Evolutionary conservation across 1,284 basidiomycete species (phyloP), one percentile per base, ranked within the genome.

Genomic region (Sphagnurus paluster): DNA sequence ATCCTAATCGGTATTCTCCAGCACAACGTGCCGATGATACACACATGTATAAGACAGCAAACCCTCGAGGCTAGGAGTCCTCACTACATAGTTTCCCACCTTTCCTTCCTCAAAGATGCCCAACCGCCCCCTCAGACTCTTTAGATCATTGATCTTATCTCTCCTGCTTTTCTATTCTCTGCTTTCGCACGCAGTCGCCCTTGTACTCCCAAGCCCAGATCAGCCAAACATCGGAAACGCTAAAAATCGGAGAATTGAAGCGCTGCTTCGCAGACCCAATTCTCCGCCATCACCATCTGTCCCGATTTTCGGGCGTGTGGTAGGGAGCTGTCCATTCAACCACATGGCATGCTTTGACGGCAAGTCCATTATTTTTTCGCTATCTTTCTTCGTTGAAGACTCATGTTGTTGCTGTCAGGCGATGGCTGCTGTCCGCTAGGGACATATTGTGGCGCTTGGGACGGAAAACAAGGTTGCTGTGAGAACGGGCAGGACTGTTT

Each of bases 371-470:
- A n/a, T 38, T 8, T 9, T 24, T 36, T 41, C 21, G 21, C 16
- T 21, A 3, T 25, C 10, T 13, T 4, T 2, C 5, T 39, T 11
- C 7, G 13, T 17, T 16, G 14, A 4, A 34, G 23, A n/a, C 26
- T 28, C 6, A 35, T 19, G 5, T 28, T 47, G 35, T 1, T 21
- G 8, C 10, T 32, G 13, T 29, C 39, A 56, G 55, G 52, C 30
- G 30, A 36, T 20, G 55, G 56, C 2, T 58, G 56, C 28, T 58
- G 56, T 28, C 53, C 55, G 3, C n/a, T 42, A 24, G 53, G 50
- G n/a, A 33, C 48, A 42, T 55, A 58, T 40, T 58, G 56, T 49
- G 56, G 53, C 30, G 37, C 37, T 25, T 56, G 55, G 53, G 50
- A 44, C 13, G 56, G 55, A n/a, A 54, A 52, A 17, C 36, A 48